Conservation (phyloP, 768 basidiomycete genomes). For the Mycena latifolia region DNA sequence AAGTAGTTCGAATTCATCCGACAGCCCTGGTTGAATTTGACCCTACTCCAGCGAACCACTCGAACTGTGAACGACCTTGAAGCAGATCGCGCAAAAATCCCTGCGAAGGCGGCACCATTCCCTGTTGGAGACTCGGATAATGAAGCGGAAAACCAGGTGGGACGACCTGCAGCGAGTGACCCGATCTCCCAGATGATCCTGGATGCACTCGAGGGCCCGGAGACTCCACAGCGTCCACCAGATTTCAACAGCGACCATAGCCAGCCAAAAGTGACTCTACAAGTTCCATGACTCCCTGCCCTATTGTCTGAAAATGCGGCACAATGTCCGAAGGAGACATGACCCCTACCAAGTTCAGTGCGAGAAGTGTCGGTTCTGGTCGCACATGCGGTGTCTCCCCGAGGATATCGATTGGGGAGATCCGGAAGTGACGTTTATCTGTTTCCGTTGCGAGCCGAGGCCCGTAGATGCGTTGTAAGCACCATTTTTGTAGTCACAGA, state of each 20-base stretch:
- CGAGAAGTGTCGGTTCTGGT: slow-evolving; percentile 3
- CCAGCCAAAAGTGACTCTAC: slow-evolving; percentile 1
- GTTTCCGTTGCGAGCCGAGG: too few species aligned
- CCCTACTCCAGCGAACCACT: neutral
- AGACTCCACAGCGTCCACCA: too few species aligned
- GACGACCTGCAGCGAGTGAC: too few species aligned
- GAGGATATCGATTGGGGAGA: neutral
- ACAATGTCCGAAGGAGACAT: neutral
- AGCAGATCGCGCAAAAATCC: neutral
- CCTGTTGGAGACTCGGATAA: neutral
- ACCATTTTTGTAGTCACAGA: too few species aligned
- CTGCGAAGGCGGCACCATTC: neutral
- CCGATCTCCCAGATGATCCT: neutral
- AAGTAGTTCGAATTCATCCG: neutral
- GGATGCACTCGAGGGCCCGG: neutral
- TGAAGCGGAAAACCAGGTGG: neutral
- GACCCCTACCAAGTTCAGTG: neutral
- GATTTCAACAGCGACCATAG: neutral
- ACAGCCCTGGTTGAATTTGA: neutral
- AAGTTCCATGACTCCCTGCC: neutral
- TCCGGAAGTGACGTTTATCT: neutral
- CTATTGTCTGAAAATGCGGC: neutral
- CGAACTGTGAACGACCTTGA: neutral
- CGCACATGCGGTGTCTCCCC: neutral
- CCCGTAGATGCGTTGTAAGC: too few species aligned